These are phyloP conservation scores for Dentipellis sp. DNA, from an alignment of 768 basidiomycete genomes.

Conservation along the genomic window DNA sequence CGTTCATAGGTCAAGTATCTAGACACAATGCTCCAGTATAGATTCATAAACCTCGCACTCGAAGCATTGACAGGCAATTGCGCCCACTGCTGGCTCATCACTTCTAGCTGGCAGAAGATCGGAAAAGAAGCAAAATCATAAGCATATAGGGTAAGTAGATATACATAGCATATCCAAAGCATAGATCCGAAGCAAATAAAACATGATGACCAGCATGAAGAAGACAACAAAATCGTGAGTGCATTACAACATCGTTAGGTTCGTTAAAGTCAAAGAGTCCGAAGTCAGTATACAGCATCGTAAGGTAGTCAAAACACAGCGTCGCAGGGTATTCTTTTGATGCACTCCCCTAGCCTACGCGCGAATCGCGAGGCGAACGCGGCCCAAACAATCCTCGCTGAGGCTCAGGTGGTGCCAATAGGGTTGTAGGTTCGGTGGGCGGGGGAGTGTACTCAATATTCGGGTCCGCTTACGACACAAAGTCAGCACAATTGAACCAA, in stretches of 20 bases:
- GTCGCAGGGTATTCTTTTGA: background rate
- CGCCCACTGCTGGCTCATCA: no score
- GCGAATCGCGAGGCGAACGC: slow-evolving; percentile 45
- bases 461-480: slow-evolving; percentile 42
- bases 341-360: background rate
- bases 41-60: no score
- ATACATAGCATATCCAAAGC: background rate
- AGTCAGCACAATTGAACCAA: no score
- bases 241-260: background rate
- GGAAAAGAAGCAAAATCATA: no score
- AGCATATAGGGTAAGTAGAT: background rate
- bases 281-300: background rate
- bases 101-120: no score
- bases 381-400: slow-evolving; percentile 75
- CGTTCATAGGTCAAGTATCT: no score
- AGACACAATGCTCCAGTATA: no score
- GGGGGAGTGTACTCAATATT: slow-evolving; percentile 49
- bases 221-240: background rate
- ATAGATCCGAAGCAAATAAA: background rate
- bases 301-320: background rate
- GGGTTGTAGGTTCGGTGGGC: slow-evolving; percentile 40
- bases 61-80: no score
- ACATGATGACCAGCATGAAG: background rate
- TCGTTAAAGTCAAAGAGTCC: background rate
- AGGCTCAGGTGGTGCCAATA: slow-evolving; percentile 47